phyloP scores from a whole-genome alignment of 495 filamentous ascomycete genomes.

The Aspergillus steynii region DNA sequence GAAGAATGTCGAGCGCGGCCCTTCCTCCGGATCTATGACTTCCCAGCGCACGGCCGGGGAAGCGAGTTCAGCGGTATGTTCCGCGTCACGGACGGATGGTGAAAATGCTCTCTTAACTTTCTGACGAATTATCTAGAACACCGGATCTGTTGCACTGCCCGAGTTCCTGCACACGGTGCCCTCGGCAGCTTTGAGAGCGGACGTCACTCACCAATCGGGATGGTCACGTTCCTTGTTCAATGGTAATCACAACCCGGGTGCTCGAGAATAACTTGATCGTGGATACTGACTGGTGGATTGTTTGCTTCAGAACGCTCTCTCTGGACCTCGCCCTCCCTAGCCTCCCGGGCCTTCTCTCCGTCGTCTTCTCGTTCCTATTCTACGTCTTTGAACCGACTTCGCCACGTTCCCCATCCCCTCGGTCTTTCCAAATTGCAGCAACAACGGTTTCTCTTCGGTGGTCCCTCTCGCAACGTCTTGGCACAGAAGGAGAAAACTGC shows the following conservation, averaged over 20 bases:
- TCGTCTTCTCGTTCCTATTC: conserved; percentile 38
- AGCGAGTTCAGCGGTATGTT: conserved; percentile 24
- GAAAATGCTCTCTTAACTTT: not conserved
- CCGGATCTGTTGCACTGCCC: conserved; percentile 22
- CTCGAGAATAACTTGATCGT: not conserved
- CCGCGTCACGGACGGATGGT: not conserved
- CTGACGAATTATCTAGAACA: conserved; percentile 11
- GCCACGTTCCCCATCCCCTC: conserved; percentile 20
- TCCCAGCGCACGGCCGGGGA: conserved; percentile 18
- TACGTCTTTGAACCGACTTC: conserved; percentile 29
- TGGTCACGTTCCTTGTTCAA: conserved; percentile 22
- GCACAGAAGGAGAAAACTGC: conserved; percentile 82
- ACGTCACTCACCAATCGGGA: conserved; percentile 17
- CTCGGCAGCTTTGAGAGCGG: conserved; percentile 26
- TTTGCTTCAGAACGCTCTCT: conserved; percentile 20
- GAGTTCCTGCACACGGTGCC: conserved; percentile 32
- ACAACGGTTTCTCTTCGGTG: conserved; percentile 55
- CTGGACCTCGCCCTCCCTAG: conserved; percentile 26
- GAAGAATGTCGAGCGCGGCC: conserved; percentile 27
- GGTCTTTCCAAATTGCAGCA: conserved; percentile 35
- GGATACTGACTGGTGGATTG: not conserved
- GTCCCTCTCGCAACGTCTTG: conserved; percentile 57
- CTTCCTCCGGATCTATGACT: conserved; percentile 21
- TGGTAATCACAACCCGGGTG: conserved; percentile 8
- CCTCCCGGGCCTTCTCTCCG: conserved; percentile 15